Conservation (phyloP, 2,329 filamentous ascomycete species). For the Aspergillus sp. region DNA sequence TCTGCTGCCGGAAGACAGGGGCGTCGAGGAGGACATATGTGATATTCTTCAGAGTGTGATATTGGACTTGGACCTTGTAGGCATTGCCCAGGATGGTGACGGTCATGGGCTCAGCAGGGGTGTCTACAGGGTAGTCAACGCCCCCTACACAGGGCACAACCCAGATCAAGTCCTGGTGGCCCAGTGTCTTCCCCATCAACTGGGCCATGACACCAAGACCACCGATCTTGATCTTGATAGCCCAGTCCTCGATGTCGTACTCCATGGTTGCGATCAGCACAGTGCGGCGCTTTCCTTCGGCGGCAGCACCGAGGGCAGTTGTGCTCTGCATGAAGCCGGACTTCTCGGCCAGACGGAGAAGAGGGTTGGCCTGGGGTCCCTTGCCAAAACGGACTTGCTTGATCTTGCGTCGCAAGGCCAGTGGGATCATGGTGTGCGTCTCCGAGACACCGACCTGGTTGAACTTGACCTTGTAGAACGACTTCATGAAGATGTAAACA, state of each 20-base stretch:
- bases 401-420: constrained; percentile 12
- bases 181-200: constrained; percentile 65
- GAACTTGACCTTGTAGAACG: constrained; percentile 65
- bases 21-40: constrained; percentile 68
- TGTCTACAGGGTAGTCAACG: constrained; percentile 62
- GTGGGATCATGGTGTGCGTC: constrained; percentile 35
- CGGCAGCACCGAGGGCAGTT: constrained; percentile 29
- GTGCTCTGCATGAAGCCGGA: constrained; percentile 37
- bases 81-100: constrained; percentile 61
- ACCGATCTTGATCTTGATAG: constrained; percentile 70
- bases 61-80: constrained; percentile 64
- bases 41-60: constrained; percentile 64
- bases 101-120: constrained; percentile 60
- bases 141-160: constrained; percentile 64
- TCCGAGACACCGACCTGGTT: constrained; percentile 51
- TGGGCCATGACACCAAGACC: constrained; percentile 70
- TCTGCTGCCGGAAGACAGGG: constrained; percentile 66
- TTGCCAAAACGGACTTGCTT: constrained; percentile 7
- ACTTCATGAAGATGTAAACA: constrained; percentile 59
- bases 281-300: constrained; percentile 44
- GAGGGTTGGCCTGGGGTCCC: constrained; percentile 26
- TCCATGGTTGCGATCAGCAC: constrained; percentile 70
- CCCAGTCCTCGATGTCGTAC: constrained; percentile 70
- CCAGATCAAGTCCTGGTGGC: constrained; percentile 66
- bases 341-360: constrained; percentile 38